Base-by-base conservation (phyloP, 495 filamentous ascomycete species). In the Daldinia decipiens region DNA sequence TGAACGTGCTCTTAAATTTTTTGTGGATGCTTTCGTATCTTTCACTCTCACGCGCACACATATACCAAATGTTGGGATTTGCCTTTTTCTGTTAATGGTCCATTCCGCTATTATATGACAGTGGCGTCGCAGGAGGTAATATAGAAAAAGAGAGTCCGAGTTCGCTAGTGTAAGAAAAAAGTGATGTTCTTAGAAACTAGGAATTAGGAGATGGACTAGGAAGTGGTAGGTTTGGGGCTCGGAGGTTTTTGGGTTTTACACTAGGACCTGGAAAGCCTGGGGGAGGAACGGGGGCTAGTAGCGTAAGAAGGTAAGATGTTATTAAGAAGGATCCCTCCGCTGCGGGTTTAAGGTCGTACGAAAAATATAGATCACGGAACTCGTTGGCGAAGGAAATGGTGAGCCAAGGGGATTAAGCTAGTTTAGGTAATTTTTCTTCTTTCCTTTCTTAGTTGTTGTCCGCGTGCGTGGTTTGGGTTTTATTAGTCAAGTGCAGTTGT, bases 11-110 rank as follows among this genome's bases (percentile, higher is more conserved):
- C 59, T 58, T 68, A 43, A 32, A 13, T 32, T 58, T 70, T 73
- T 69, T 51, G 67, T 73, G 70, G 67, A 70, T 70, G 54, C 39
- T 61, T 31, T 61, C 55, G 19, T 67, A 34, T 55, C 56, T 61
- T 47, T 60, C 65, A 63, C 54, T 57, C 34, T 57, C 65, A 68
- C 59, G 54, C 59, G 29, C 63, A 64, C 54, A 60, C 38, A 59
- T 54, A 43, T 39, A 63, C 9, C 31, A 72, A 64, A 60, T 59
- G 59, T 59, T 64, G 69, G 69, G 69, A 54, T 63, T 47, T 51
- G 47, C 9, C 39, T 65, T 9, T 53, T n/a, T 53, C 24, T 17
- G 17, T 62, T 34, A 66, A 65, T 72, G 38, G 59, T 59, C 59
- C 64, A 72, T 62, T 70, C 54, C 66, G 58, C 31, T 24, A 57